Base-by-base conservation (phyloP, 176 grass and related monocot species). In the Juncus inflexus region DNA sequence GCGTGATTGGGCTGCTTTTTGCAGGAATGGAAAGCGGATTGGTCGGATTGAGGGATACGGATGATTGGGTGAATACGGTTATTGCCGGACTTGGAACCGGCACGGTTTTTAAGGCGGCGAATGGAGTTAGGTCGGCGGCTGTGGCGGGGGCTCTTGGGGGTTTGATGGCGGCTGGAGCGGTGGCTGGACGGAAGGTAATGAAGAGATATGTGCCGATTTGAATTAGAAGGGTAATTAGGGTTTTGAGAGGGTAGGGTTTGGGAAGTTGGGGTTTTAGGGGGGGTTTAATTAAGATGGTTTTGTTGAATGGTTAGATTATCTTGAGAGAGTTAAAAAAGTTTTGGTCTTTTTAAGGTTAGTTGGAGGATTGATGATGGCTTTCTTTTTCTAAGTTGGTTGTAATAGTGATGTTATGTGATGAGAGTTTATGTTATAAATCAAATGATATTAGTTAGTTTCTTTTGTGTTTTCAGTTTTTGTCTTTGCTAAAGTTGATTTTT, bases 51-150 rank as follows among this genome's bases (percentile, higher is more conserved):
- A 89, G 81, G 66, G 90, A 75, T 75, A 55, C 64, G 2, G 84
- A 87, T 14, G 86, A 83, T 67, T 90, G 84, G 87, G n/a, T 76
- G 70, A 96, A 90, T 78, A 83, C 70, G 54, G 74, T 96, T 12
- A 83, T 72, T 39, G 86, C 78, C 0, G 90, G 90, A 61, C 13
- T 95, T 1, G 80, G 86, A 2, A 71, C 83, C 0, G 90, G 86
- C 2, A 40, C 72, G 42, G 67, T 90, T 41, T 87, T 75, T 73
- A 67, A 79, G 6, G 72, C 81, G 3, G 55, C 56, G 7, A 52
- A 66, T 5, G 86, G 86, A 1, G 67, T 74, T 8, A 52, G 86
- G 6, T 87, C 86, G 0, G 78, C 86, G 4, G 54, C 85, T n/a
- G 4, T 90, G 15, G 78, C 80, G 5, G 61, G 78, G 51, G 39